These are phyloP conservation scores for Dactylorhiza incarnata DNA, from an alignment of 106 monocot genomes.

Conservation along the genomic window DNA sequence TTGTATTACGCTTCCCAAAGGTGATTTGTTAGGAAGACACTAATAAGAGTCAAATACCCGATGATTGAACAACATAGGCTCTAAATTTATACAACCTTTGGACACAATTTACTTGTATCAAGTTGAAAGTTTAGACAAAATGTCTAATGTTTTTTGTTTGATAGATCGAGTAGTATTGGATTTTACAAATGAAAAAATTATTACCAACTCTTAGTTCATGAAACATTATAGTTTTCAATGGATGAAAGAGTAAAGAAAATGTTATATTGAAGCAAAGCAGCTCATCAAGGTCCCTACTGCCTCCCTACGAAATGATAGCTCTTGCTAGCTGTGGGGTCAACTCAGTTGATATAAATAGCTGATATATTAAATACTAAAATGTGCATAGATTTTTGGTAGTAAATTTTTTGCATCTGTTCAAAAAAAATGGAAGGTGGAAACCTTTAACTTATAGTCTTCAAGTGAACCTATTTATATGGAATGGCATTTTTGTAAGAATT, in stretches of 20 bases:
- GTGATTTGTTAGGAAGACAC: neutral
- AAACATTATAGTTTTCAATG: neutral
- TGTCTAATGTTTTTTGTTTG: no score
- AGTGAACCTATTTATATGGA: neutral
- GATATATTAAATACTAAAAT: neutral
- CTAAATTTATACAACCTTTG: no score
- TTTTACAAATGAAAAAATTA: neutral
- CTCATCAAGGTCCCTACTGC: neutral
- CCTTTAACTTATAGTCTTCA: neutral
- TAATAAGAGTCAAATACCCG: neutral
- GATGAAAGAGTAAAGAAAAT: neutral
- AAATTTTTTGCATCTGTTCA: neutral
- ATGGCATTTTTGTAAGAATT: slow-evolving; percentile 4
- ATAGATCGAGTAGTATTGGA: no score
- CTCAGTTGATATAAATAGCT: neutral
- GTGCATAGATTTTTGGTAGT: neutral
- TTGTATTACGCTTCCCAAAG: neutral
- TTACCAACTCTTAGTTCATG: neutral
- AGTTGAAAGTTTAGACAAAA: no score
- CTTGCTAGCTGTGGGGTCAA: neutral
- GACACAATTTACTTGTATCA: no score
- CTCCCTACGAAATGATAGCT: neutral
- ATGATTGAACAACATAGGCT: neutral
- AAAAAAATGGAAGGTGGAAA: no score
- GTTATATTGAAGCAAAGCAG: neutral